Percentiles rank a stretch among this genome's conserved stretches.
Evolutionary conservation across 768 basidiomycete species (phyloP).

Genomic region (Psilocybe subaeruginosa): DNA sequence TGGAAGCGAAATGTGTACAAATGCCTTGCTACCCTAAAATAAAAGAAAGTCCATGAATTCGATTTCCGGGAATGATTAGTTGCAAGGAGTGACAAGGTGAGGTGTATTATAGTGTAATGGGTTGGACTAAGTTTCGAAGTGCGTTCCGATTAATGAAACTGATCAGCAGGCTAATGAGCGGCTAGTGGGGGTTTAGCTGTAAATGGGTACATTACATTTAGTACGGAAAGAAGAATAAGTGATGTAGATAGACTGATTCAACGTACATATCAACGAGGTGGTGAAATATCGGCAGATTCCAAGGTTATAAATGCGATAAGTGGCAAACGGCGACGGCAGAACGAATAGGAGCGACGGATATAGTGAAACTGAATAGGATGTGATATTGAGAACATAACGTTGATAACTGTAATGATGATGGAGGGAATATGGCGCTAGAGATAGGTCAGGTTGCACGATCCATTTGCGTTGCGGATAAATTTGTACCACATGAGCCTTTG

Average conservation of each 20-base stretch:
- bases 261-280: constrained; percentile 19
- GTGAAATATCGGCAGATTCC: constrained; percentile 25
- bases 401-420: constrained; percentile 10
- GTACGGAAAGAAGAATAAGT: constrained; percentile 2
- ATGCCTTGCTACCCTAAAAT: constrained; percentile 17
- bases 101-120: not conserved
- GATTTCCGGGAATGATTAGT: constrained; percentile 13
- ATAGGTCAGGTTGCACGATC: constrained; percentile 4
- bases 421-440: constrained; percentile 4
- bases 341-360: constrained; percentile 13
- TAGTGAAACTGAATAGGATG: constrained; percentile 4
- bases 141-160: constrained; percentile 13
- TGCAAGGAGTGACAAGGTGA: constrained; percentile 2
- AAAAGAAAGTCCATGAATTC: constrained; percentile 17
- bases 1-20: constrained; percentile 5
- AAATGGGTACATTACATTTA: constrained; percentile 13
- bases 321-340: constrained; percentile 7
- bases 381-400: not conserved
- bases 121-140: constrained; percentile 5
- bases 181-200: constrained; percentile 7
- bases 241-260: not conserved
- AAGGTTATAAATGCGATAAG: constrained; percentile 7
- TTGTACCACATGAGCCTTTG: constrained; percentile 17
- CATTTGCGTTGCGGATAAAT: constrained; percentile 3
- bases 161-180: constrained; percentile 13